phyloP scores from a whole-genome alignment of 805 yeast species.

The Clavispora carvajalis region DNA sequence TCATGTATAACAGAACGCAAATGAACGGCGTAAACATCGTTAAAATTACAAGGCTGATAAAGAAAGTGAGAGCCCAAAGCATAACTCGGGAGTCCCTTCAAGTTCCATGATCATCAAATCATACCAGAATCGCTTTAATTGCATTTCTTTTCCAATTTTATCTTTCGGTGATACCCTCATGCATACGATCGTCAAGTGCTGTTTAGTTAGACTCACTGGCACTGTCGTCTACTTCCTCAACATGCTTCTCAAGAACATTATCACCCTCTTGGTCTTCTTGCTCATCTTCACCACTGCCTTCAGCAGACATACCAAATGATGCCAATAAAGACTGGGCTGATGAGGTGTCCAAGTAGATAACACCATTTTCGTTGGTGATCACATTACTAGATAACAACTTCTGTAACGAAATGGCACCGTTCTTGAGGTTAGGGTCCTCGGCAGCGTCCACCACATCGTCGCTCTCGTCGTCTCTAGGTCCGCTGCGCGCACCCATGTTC shows the following conservation, averaged over 20 bases:
- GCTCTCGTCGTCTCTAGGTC: constrained; percentile 19
- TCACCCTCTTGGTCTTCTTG: constrained; percentile 24
- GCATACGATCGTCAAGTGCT: constrained; percentile 5
- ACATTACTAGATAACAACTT: constrained; percentile 43
- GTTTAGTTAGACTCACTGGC: constrained; percentile 16
- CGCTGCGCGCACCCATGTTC: constrained; percentile 12
- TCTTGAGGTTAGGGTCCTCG: constrained; percentile 18
- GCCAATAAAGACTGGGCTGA: constrained; percentile 62
- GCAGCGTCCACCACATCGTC: constrained; percentile 27
- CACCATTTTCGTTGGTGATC: constrained; percentile 56
- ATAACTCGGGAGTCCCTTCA: background rate
- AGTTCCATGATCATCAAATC: background rate
- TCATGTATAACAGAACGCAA: constrained; percentile 1
- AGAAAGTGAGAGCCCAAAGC: background rate
- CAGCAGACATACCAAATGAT: constrained; percentile 37
- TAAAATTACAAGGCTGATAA: constrained; percentile 9
- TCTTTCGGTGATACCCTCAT: constrained; percentile 1
- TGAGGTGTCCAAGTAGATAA: constrained; percentile 58
- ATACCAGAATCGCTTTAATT: background rate
- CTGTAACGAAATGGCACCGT: constrained; percentile 40
- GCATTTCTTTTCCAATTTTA: background rate
- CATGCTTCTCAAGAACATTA: constrained; percentile 23
- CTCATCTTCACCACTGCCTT: constrained; percentile 21
- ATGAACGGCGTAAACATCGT: constrained; percentile 12
- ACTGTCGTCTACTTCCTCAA: constrained; percentile 29